Evolutionary conservation across 768 basidiomycete genomes (phyloP).

Genomic region (Lentinula raphanica): DNA sequence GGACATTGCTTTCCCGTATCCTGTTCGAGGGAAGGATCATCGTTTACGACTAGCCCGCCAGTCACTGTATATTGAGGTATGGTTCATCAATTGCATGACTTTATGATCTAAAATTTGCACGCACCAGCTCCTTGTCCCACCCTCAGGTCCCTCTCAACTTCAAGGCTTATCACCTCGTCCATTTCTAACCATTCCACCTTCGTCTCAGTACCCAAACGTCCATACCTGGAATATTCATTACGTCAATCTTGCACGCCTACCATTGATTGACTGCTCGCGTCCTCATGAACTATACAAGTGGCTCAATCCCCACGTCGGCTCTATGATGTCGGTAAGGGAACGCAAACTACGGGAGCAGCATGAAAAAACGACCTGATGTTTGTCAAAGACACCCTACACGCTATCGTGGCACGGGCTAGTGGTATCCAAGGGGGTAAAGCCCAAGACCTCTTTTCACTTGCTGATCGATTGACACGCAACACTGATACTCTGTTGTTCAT

Average conservation of each 20-base stretch:
- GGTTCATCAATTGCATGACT: background rate
- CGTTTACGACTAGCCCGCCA: constrained; percentile 23
- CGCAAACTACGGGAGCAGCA: constrained; percentile 14
- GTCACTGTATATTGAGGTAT: constrained; percentile 27
- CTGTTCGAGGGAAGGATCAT: constrained; percentile 17
- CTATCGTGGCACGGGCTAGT: constrained; percentile 14
- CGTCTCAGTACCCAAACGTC: constrained; percentile 11
- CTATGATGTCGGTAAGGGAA: constrained; percentile 26
- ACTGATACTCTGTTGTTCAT: constrained; percentile 34
- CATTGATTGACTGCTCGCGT: constrained; percentile 21
- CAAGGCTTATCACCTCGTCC: constrained; percentile 18
- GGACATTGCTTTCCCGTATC: constrained; percentile 21
- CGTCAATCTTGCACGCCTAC: constrained; percentile 30
- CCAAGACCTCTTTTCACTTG: constrained; percentile 16
- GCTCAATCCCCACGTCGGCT: constrained; percentile 25
- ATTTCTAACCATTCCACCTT: constrained; percentile 17
- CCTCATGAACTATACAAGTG: constrained; percentile 17
- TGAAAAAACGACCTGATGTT: constrained; percentile 18
- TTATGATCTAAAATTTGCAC: background rate
- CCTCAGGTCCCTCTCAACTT: constrained; percentile 16
- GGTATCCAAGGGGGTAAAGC: constrained; percentile 16
- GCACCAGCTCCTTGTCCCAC: constrained; percentile 25
- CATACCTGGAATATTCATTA: constrained; percentile 34
- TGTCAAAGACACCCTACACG: constrained; percentile 26
- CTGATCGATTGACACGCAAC: constrained; percentile 12